A percentile compares a stretch with the other conserved stretches of the same genome.
Conservation (phyloP, 257 asterid species). For the Anisodus tanguticus region DNA sequence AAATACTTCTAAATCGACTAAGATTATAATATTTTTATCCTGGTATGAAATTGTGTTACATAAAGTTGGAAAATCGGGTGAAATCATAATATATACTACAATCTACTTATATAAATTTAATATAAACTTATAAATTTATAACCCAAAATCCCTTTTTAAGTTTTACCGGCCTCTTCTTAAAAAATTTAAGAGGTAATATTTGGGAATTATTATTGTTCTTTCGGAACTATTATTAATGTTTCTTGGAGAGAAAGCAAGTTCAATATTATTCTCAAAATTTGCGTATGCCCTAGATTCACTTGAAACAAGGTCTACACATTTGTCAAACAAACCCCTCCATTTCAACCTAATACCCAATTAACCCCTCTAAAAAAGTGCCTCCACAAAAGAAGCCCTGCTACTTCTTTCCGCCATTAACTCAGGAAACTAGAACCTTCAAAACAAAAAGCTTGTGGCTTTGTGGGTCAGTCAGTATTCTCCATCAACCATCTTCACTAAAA, state of each 20-base stretch:
- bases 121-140: too few relatives aligned
- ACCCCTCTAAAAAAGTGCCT: background rate
- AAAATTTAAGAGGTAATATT: background rate
- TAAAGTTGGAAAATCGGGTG: too few relatives aligned
- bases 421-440: constrained; percentile 17
- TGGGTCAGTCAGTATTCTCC: background rate
- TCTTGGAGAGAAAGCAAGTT: background rate
- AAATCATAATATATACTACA: too few relatives aligned
- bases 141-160: too few relatives aligned
- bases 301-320: background rate
- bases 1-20: too few relatives aligned
- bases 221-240: background rate
- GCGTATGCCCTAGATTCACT: constrained; percentile 29
- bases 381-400: constrained; percentile 24
- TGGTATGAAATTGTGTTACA: too few relatives aligned
- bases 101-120: too few relatives aligned
- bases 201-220: background rate
- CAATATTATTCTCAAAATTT: background rate
- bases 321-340: background rate
- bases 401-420: background rate
- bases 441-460: background rate
- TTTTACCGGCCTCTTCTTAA: background rate
- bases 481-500: background rate
- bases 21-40: too few relatives aligned
- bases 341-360: background rate